Evolutionary conservation across 225 moss, liverwort and hornwort species (phyloP).

Genomic region (Neckera pumila): DNA sequence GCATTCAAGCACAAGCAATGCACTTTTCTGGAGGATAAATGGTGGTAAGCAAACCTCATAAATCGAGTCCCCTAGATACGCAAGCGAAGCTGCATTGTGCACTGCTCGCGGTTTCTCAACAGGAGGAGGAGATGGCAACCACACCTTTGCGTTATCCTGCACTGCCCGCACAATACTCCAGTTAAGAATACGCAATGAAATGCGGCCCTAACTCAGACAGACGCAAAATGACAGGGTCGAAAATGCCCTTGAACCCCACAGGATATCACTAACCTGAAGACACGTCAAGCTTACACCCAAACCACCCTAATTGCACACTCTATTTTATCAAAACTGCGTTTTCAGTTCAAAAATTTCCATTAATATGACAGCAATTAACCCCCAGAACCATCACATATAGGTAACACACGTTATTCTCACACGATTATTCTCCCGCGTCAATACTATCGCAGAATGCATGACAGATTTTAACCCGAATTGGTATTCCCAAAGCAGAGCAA

Average conservation of each 20-base stretch:
- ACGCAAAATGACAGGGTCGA: not conserved
- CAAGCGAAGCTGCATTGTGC: slow-evolving; percentile 93
- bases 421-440: too few species aligned
- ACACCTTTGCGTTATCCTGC: slow-evolving; percentile 33
- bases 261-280: not conserved
- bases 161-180: slow-evolving; percentile 15
- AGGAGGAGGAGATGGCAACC: slow-evolving; percentile 74
- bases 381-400: not conserved
- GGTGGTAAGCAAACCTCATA: slow-evolving; percentile 52
- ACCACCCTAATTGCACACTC: not conserved
- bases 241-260: not conserved
- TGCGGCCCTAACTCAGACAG: not conserved
- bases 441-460: not conserved
- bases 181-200: not conserved
- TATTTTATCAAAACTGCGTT: not conserved
- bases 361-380: too few species aligned
- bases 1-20: not conserved
- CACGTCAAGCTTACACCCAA: not conserved
- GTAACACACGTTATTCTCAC: not conserved
- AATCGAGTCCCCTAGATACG: slow-evolving; percentile 88
- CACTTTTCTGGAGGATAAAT: not conserved
- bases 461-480: not conserved
- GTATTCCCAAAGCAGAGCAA: not conserved
- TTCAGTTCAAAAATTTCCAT: not conserved
- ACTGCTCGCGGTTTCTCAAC: slow-evolving; percentile 76